Conservation (phyloP, 495 filamentous ascomycete species). For the Penicillium atrosanguineum region DNA sequence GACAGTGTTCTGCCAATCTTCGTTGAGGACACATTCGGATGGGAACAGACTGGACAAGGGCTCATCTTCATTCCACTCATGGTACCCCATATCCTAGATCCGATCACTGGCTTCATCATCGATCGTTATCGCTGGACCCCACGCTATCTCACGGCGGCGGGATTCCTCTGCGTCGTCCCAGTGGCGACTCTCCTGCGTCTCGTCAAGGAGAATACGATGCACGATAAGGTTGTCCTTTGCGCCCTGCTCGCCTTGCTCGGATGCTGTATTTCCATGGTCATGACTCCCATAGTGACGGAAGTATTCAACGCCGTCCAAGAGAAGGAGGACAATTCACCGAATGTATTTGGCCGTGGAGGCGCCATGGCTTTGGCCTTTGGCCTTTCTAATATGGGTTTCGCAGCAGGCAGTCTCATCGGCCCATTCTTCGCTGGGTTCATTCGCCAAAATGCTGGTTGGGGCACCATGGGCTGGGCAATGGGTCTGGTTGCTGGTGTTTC, state of each 20-base stretch:
- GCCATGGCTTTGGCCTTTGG: slow-evolving; percentile 60
- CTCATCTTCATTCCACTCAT: slow-evolving; percentile 71
- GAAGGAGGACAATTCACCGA: slow-evolving; percentile 51
- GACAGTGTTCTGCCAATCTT: slow-evolving; percentile 66
- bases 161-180: slow-evolving; percentile 60
- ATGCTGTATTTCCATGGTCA: slow-evolving; percentile 36
- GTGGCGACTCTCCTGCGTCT: slow-evolving; percentile 65
- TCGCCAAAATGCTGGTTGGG: slow-evolving; percentile 57
- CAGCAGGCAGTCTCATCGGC: slow-evolving; percentile 57
- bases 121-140: slow-evolving; percentile 57
- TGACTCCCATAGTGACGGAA: slow-evolving; percentile 69
- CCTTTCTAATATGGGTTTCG: slow-evolving; percentile 55
- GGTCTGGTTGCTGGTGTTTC: slow-evolving; percentile 33
- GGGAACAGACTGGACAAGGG: slow-evolving; percentile 69
- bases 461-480: slow-evolving; percentile 56
- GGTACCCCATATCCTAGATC: slow-evolving; percentile 62
- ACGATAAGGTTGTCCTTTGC: slow-evolving; percentile 67
- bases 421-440: slow-evolving; percentile 64
- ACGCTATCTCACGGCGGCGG: slow-evolving; percentile 57
- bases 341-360: slow-evolving; percentile 47
- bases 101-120: slow-evolving; percentile 63
- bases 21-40: slow-evolving; percentile 62
- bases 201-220: slow-evolving; percentile 56
- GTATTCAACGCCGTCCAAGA: slow-evolving; percentile 58
- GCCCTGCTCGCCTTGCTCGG: slow-evolving; percentile 30